phyloP scores from a whole-genome alignment of 371 early-diverging fungal species.

The Mucor indicus region DNA sequence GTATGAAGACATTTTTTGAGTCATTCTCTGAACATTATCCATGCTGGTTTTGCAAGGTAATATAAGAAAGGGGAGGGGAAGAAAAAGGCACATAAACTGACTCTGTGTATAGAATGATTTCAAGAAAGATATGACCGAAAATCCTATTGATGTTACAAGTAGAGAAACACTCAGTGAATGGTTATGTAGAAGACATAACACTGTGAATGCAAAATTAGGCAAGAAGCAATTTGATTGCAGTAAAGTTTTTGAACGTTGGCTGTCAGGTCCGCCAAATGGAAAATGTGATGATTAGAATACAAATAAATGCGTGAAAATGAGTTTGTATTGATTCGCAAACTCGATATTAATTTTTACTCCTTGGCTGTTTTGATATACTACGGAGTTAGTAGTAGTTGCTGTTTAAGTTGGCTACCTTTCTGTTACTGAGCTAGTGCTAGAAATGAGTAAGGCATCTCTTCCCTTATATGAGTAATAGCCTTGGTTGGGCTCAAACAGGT shows the following conservation, averaged over 20 bases:
- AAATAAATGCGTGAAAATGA: not conserved
- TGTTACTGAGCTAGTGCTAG: too few relatives aligned
- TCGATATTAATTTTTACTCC: too few relatives aligned
- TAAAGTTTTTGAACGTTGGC: constrained; percentile 93
- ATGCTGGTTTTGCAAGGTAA: constrained; percentile 86
- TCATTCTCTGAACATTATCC: constrained; percentile 91
- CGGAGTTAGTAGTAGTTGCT: too few relatives aligned
- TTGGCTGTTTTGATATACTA: too few relatives aligned
- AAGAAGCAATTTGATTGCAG: constrained; percentile 94
- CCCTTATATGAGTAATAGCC: too few relatives aligned
- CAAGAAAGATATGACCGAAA: constrained; percentile 60
- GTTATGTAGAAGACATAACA: constrained; percentile 96
- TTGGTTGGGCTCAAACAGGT: too few relatives aligned
- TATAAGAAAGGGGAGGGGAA: too few relatives aligned
- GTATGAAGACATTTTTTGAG: constrained; percentile 66
- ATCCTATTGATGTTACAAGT: constrained; percentile 85
- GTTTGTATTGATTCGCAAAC: too few relatives aligned
- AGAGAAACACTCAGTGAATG: constrained; percentile 77
- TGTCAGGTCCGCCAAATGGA: constrained; percentile 78
- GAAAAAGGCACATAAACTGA: not conserved
- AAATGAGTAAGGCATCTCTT: too few relatives aligned
- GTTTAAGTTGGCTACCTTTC: too few relatives aligned
- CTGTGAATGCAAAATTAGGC: constrained; percentile 91
- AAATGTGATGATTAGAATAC: constrained; percentile 59
- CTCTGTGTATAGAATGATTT: constrained; percentile 62